These are phyloP conservation scores for Aspergillus persii DNA, from an alignment of 2,329 filamentous ascomycete species.

Conservation along the genomic window DNA sequence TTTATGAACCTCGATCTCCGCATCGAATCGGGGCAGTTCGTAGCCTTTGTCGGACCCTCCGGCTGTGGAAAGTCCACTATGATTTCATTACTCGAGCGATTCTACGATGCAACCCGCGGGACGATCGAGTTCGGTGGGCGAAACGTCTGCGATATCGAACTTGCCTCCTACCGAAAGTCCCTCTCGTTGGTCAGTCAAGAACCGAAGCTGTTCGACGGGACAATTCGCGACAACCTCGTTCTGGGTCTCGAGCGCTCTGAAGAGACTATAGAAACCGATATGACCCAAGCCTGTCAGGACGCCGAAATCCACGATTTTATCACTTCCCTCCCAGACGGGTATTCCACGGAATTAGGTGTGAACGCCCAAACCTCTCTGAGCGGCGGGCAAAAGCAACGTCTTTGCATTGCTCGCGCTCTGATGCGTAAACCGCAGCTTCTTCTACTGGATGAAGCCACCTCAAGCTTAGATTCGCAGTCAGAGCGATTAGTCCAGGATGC, in stretches of 20 bases:
- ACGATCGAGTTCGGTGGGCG: slow-evolving; percentile 62
- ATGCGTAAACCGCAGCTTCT: slow-evolving; percentile 53
- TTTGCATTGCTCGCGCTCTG: slow-evolving; percentile 56
- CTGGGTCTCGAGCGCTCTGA: slow-evolving; percentile 42
- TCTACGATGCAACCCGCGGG: slow-evolving; percentile 68
- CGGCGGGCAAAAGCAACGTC: slow-evolving; percentile 58
- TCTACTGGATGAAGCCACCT: slow-evolving; percentile 60
- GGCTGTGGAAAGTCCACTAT: slow-evolving; percentile 67
- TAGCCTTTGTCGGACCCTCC: slow-evolving; percentile 57
- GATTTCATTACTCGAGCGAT: slow-evolving; percentile 60
- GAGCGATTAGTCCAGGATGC: slow-evolving; percentile 67
- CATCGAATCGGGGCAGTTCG: slow-evolving; percentile 50
- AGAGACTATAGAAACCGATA: slow-evolving; percentile 35
- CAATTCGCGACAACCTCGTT: slow-evolving; percentile 65
- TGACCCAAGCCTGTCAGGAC: slow-evolving; percentile 49
- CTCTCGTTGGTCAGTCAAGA: slow-evolving; percentile 74
- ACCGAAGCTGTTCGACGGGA: slow-evolving; percentile 68
- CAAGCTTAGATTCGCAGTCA: slow-evolving; percentile 62
- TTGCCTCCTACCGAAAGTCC: slow-evolving; percentile 61
- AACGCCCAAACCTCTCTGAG: slow-evolving; percentile 50
- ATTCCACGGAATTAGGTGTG: slow-evolving; percentile 49
- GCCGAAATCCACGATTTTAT: slow-evolving; percentile 57
- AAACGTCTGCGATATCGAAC: slow-evolving; percentile 59
- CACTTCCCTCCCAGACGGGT: slow-evolving; percentile 51
- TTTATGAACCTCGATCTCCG: slow-evolving; percentile 9